Base-by-base conservation (phyloP, 2,329 filamentous ascomycete genomes). In the Byssothecium circinans region DNA sequence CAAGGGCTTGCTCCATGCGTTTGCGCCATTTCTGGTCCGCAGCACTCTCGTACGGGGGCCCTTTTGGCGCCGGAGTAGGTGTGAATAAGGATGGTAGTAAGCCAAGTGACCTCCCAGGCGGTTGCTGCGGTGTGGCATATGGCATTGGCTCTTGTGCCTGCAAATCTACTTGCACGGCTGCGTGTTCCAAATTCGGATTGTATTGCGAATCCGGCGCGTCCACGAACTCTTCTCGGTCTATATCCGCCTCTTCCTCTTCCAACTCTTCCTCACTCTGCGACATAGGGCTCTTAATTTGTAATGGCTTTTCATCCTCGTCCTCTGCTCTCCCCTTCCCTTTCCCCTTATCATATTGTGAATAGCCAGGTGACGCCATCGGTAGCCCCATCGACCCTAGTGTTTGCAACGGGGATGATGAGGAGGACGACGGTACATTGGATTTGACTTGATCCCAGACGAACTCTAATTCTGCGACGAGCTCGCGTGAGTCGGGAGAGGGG, bases 371-470 rank as follows among this genome's bases (percentile, higher is more conserved):
- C 20, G 36, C 19, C 35, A 65, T 60, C 41, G 69, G 67, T 20
- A 67, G 49, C 8, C 64, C 66, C 34, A 58, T 51, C 12, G 60
- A 60, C 15, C 73, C 64, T 22, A 73, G 58, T 14, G 71, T 68
- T 32, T 68, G 72, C 15, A 68, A 53, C 2, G 71, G 68, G 15
- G 62, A 72, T 4, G 62, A 80, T 69, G 32, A 84, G 75, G 30
- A 71, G 0, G 86, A 84, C 15, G 86, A 83, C 10, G 83, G 71
- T 8, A 78, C 83, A 62, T 92, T 96, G 59, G 87, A 87, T 71
- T 94, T 95, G 61, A 99, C 92, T 70, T 97, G 94, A 60, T 96
- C 91, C 94, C 94, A 99, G 32, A 99, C 92, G 63, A 97, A 99
- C 73, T 99, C 94, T n/a, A 99, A 82, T 71, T 99, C 94, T 8